Evolutionary conservation across 768 basidiomycete genomes (phyloP).

Genomic region (Phanerochaete sordida): DNA sequence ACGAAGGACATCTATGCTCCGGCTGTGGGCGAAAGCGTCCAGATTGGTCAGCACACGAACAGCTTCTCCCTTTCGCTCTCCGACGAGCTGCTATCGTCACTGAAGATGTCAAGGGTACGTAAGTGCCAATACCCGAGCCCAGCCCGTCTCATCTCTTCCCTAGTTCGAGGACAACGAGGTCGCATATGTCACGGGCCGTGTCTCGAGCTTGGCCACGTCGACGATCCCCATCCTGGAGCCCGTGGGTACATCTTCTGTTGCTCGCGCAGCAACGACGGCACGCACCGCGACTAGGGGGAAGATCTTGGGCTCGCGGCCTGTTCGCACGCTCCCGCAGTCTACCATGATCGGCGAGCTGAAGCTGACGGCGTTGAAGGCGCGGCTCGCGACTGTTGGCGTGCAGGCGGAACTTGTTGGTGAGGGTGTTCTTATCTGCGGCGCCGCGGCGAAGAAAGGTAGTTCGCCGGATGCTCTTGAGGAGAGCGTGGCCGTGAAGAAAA

Average conservation of each 20-base stretch:
- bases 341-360: conserved; percentile 98
- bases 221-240: conserved; percentile 88
- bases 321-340: conserved; percentile 72
- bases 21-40: conserved; percentile 65
- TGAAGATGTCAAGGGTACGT: conserved; percentile 86
- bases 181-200: conserved; percentile 84
- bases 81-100: conserved; percentile 74
- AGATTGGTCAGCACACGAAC: conserved; percentile 94
- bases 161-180: conserved; percentile 99
- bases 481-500: conserved; percentile 86
- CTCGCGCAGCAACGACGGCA: neutral
- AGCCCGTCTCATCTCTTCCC: neutral
- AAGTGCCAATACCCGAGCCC: no score
- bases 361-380: conserved; percentile 82
- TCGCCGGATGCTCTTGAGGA: conserved; percentile 49
- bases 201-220: conserved; percentile 82
- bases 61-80: conserved; percentile 93
- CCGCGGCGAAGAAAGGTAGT: conserved; percentile 44
- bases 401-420: conserved; percentile 96
- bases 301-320: conserved; percentile 62
- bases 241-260: conserved; percentile 22
- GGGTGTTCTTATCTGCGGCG: conserved; percentile 88
- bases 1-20: conserved; percentile 92
- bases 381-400: conserved; percentile 69
- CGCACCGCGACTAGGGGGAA: conserved; percentile 30